These are phyloP conservation scores for Albizia julibrissin DNA, from an alignment of 306 rosid genomes.

Conservation along the genomic window DNA sequence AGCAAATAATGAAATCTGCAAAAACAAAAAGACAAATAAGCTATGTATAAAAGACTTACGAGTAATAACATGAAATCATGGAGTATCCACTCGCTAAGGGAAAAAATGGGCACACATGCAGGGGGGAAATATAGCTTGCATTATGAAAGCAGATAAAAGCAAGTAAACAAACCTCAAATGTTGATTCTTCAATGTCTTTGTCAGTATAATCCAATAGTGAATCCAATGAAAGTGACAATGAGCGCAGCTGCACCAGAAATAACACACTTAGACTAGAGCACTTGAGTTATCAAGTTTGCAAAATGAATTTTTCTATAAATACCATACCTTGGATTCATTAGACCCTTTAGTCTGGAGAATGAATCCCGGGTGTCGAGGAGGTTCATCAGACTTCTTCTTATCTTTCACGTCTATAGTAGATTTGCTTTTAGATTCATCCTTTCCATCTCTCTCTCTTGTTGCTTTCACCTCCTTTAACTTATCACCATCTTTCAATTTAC, in stretches of 20 bases:
- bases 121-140: background rate
- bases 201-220: constrained; percentile 84
- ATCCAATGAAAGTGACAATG: constrained; percentile 80
- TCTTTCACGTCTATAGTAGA: constrained; percentile 72
- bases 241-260: constrained; percentile 64
- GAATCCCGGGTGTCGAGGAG: constrained; percentile 94
- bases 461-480: constrained; percentile 68
- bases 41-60: background rate
- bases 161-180: constrained; percentile 74
- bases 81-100: background rate
- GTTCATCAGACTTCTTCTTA: constrained; percentile 79
- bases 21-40: constrained; percentile 21
- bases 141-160: background rate
- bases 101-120: background rate
- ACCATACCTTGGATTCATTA: constrained; percentile 81
- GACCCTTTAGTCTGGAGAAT: constrained; percentile 67
- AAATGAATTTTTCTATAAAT: background rate
- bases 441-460: constrained; percentile 54
- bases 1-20: constrained; percentile 90
- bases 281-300: background rate
- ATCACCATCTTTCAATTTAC: constrained; percentile 62
- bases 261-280: constrained; percentile 25
- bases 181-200: constrained; percentile 91
- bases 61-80: background rate
- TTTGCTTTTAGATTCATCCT: constrained; percentile 70